Evolutionary conservation across 306 rosid genomes (phyloP), one percentile per base, ranked within the genome.

Genomic region (Malus sylvestris): DNA sequence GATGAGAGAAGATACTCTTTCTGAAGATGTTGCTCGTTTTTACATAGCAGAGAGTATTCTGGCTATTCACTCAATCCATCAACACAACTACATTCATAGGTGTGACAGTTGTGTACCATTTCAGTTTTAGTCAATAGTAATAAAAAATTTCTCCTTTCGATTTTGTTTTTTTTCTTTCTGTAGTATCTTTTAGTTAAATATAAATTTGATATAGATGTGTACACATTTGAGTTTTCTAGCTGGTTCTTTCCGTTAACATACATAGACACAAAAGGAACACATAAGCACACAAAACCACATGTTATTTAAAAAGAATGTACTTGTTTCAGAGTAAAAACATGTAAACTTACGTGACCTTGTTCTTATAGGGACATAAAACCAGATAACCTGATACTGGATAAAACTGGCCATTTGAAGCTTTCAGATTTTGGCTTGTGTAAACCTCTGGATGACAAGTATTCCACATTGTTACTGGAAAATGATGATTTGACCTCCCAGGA

Each of bases 371-470:
- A 92, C 87, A 96, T 96, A 82, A 96, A 96, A 84, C 98, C 98
- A 72, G 98, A 95, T 85, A 95, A 95, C 85, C 86, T 95, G 87
- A 95, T 95, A 82, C 86, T 95, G 90, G 98, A 95, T 82, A 89
- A 79, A 87, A 90, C 77, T 83, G 98, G 98, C 19, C 99, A 96
- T 86, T 83, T 96, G 88, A 96, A 96, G 92, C 99, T 96, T 85
- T 96, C 98, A 75, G 99, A 96, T 90, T 96, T 96, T 62, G 99
- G 98, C 83, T 88, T 96, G 91, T 96, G 99, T 81, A 96, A 96
- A 85, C 96, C 99, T 82, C 88, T 96, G 65, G 97, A 96, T 83
- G 93, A 91, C 76, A 96, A 96, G 89, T 92, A 96, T 85, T 91
- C 99, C 64, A 40, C 91, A 76, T 81, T 91, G 80, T 84, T 94